Base-by-base conservation (phyloP, 495 filamentous ascomycete species). In the Aspergillus bridgeri region DNA sequence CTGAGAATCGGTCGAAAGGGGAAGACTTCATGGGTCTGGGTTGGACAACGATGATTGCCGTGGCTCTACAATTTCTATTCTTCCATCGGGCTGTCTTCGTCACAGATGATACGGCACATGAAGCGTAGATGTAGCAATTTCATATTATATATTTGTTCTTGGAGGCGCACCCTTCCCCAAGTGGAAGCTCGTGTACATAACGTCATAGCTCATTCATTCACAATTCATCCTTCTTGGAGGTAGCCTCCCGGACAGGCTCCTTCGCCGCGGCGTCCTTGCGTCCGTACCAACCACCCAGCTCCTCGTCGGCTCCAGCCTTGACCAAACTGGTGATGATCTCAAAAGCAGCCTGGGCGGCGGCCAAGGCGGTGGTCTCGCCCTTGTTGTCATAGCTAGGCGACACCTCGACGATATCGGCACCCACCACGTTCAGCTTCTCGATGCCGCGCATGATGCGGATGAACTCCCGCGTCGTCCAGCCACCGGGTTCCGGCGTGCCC, bases 251-350 rank as follows among this genome's bases (percentile, higher is more conserved):
- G n/a, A 51, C 52, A 57, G n/a, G 29, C 64, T 57, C 63, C 56
- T 68, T 59, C 29, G 29, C 44, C 63, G 48, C 60, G 57, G 66
- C 57, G 42, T 67, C 70, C 56, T 64, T 65, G 22, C 59, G 65
- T 22, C 75, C 75, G 58, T 79, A 79, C 76, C 76, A 79, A 15
- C 75, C 74, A 51, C 77, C 69, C 51, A 76, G 53, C 53, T 78
- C 75, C 66, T 78, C 74, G 25, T 62, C 68, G n/a, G 77, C 66
- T 4, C 85, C 85, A 24, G 72, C 72, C 79, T 89, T 91, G 1
- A 91, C 89, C 81, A 91, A 87, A 50, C 86, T 85, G 20, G 85
- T 92, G 70, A 93, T 76, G 50, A 94, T 83, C 77, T 95, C 90
- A 70, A 86, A 95, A 18, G 86, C 86, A 20, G 89, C 81, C 76